These are phyloP conservation scores for Scopulariopsis brevicaulis DNA, from an alignment of 2,329 filamentous ascomycete genomes.

Conservation along the genomic window DNA sequence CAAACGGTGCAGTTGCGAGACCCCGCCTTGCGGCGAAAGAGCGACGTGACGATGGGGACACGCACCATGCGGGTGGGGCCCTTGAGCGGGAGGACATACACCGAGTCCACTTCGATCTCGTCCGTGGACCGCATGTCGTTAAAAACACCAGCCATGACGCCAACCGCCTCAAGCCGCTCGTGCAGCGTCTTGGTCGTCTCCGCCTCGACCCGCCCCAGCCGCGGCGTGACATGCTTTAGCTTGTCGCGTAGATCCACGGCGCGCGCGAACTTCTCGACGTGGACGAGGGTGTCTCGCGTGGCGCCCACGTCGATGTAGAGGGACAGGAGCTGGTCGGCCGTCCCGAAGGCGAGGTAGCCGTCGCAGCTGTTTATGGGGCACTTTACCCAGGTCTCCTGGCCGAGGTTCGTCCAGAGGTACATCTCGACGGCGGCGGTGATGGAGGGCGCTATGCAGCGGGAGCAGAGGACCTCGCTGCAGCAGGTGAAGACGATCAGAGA, in stretches of 20 bases:
- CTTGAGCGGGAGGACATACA: neutral
- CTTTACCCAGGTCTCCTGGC: slow-evolving; percentile 5
- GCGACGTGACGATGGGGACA: neutral
- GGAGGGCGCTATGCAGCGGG: slow-evolving; percentile 4
- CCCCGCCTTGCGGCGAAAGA: neutral
- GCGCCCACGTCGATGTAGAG: neutral
- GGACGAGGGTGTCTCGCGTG: neutral
- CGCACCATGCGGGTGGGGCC: neutral
- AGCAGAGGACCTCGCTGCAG: slow-evolving; percentile 8
- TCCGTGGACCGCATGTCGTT: neutral
- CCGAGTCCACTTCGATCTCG: neutral
- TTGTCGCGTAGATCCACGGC: neutral
- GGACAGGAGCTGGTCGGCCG: neutral
- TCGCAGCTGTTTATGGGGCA: slow-evolving; percentile 7
- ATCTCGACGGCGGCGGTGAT: slow-evolving; percentile 1
- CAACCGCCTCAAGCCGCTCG: neutral
- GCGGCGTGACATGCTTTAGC: neutral
- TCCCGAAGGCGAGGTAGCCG: neutral
- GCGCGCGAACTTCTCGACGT: neutral
- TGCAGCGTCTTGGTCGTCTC: neutral
- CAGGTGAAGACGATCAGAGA: slow-evolving; percentile 2
- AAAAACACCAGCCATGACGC: neutral
- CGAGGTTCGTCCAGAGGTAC: slow-evolving; percentile 8
- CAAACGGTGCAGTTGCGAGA: slow-evolving; percentile 8
- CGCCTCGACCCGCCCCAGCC: neutral